Conservation (phyloP, 257 asterid genomes). For the Solanum arcanum region DNA sequence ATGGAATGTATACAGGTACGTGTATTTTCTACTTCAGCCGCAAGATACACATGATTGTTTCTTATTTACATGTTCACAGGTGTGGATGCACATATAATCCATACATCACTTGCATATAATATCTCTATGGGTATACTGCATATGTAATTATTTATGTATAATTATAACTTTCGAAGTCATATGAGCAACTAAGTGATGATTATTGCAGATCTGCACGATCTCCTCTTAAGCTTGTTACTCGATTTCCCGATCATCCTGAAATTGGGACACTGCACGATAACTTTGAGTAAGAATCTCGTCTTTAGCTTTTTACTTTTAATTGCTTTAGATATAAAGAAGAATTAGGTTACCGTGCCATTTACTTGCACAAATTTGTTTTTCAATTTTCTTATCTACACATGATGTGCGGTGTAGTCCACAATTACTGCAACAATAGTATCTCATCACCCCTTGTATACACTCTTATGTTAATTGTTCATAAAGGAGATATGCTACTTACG, state of each 20-base stretch:
- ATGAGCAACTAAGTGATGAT: conserved; percentile 1
- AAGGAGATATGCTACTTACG: not conserved
- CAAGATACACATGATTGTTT: not conserved
- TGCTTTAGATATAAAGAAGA: not conserved
- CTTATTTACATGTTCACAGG: not conserved
- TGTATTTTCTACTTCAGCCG: conserved; percentile 1
- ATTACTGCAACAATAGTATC: not conserved
- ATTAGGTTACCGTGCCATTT: not conserved
- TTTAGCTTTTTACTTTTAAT: not conserved
- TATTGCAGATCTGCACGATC: conserved; percentile 58
- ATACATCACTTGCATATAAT: not conserved
- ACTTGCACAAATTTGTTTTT: not conserved
- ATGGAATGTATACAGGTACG: conserved; percentile 93
- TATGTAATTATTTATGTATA: not conserved
- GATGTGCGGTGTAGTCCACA: not conserved
- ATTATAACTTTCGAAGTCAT: not conserved
- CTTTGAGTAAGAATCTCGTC: conserved; percentile 55
- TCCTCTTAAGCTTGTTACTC: conserved; percentile 67
- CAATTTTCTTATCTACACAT: not conserved
- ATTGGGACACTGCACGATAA: conserved; percentile 81
- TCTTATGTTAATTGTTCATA: not conserved
- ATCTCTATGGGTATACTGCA: not conserved
- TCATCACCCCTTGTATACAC: not conserved
- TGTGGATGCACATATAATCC: not conserved
- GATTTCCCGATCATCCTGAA: conserved; percentile 76